Evolutionary conservation across 306 rosid species (phyloP).

Genomic region (Quercus robur): DNA sequence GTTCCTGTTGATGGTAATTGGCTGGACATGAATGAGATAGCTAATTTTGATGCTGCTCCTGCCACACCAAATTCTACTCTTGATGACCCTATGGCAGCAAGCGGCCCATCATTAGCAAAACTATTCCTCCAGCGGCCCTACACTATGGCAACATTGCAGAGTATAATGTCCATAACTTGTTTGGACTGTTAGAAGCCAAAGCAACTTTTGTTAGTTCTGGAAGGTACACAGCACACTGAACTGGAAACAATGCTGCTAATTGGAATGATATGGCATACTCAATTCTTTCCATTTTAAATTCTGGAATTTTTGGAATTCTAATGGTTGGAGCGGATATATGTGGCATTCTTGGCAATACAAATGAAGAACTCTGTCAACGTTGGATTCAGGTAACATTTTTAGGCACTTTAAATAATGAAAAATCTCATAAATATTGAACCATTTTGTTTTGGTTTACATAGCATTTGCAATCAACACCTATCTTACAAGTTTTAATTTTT

Average conservation of each 20-base stretch:
- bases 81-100: conserved; percentile 45
- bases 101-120: conserved; percentile 40
- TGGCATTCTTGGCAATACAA: conserved; percentile 63
- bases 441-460: not conserved
- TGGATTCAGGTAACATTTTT: conserved; percentile 73
- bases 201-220: conserved; percentile 85
- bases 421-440: not conserved
- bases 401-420: not conserved
- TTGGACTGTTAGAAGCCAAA: conserved; percentile 65
- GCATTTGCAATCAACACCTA: not conserved
- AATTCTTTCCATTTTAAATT: conserved; percentile 63
- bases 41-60: conserved; percentile 67
- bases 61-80: conserved; percentile 45
- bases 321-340: conserved; percentile 98
- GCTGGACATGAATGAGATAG: conserved; percentile 82
- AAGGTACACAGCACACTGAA: conserved; percentile 86
- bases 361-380: conserved; percentile 79
- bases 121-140: conserved; percentile 59
- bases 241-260: conserved; percentile 80
- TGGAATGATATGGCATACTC: conserved; percentile 82
- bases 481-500: no score
- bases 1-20: conserved; percentile 80
- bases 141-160: conserved; percentile 67
- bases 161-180: conserved; percentile 73
- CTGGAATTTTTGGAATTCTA: conserved; percentile 79